Evolutionary conservation across 331 rosid genomes (phyloP).

Genomic region (Arachis monticola): DNA sequence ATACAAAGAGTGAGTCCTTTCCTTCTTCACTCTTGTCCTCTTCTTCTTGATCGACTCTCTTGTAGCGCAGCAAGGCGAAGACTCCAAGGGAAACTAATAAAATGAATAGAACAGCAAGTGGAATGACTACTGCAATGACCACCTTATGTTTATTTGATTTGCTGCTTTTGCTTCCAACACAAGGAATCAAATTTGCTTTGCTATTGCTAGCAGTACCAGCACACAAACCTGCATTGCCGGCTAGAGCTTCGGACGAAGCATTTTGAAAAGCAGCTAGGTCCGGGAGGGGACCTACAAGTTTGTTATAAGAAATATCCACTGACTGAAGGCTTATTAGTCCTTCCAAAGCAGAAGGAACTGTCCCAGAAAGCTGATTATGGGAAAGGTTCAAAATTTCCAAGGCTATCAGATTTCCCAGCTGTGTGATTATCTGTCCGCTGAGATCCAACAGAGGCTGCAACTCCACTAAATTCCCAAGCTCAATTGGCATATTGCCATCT

Average conservation of each 20-base stretch:
- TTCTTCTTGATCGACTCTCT: not conserved
- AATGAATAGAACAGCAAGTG: conserved; percentile 33
- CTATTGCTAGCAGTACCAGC: conserved; percentile 28
- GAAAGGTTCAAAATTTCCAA: conserved; percentile 41
- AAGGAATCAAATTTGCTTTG: conserved; percentile 33
- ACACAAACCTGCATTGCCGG: conserved; percentile 39
- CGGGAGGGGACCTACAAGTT: conserved; percentile 45
- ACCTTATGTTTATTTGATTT: conserved; percentile 20
- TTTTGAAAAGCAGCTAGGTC: conserved; percentile 19
- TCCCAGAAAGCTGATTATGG: conserved; percentile 39
- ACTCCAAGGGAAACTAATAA: conserved; percentile 25
- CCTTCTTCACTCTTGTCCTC: conserved; percentile 3
- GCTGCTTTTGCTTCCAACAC: conserved; percentile 12
- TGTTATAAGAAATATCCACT: conserved; percentile 45
- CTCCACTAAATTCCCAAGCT: conserved; percentile 35
- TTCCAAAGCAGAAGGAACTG: conserved; percentile 31
- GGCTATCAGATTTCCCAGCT: conserved; percentile 23
- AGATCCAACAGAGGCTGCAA: conserved; percentile 40
- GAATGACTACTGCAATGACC: conserved; percentile 30
- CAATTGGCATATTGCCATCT: conserved; percentile 26
- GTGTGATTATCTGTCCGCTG: conserved; percentile 34
- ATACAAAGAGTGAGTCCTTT: conserved; percentile 27
- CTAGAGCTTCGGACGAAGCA: conserved; percentile 26
- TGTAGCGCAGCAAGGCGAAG: conserved; percentile 7
- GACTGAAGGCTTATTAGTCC: conserved; percentile 30